Evolutionary conservation across 768 basidiomycete species (phyloP).

Genomic region (Terana coerulea): DNA sequence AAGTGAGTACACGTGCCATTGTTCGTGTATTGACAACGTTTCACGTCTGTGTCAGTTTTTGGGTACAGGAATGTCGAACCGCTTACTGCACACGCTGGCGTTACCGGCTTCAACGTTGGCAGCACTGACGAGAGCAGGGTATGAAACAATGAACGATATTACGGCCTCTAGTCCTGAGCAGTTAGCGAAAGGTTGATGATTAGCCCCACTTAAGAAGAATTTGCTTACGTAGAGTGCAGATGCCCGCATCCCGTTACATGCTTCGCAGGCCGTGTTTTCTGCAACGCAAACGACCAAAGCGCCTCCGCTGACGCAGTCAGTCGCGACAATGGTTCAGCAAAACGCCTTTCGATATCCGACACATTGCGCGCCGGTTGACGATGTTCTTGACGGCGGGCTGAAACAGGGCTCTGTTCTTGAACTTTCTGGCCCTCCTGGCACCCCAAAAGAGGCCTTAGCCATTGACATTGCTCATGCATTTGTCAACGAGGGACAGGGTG

Average conservation of each 20-base stretch:
- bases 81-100: slow-evolving; percentile 2
- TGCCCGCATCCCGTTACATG: slow-evolving; percentile 41
- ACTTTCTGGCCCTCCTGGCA: slow-evolving; percentile 74
- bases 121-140: slow-evolving; percentile 50
- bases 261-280: slow-evolving; percentile 44
- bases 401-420: slow-evolving; percentile 61
- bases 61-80: slow-evolving; percentile 1
- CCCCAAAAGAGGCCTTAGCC: slow-evolving; percentile 56
- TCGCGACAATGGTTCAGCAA: slow-evolving; percentile 38
- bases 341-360: slow-evolving; percentile 35
- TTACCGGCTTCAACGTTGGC: slow-evolving; percentile 26
- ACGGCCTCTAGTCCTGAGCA: slow-evolving; percentile 36
- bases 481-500: slow-evolving; percentile 42
- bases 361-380: slow-evolving; percentile 48
- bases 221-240: slow-evolving; percentile 34
- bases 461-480: slow-evolving; percentile 47
- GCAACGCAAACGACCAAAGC: slow-evolving; percentile 31
- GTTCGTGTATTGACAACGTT: no score
- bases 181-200: slow-evolving; percentile 45
- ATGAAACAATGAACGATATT: slow-evolving; percentile 55
- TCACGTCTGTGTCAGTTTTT: no score
- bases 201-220: background rate
- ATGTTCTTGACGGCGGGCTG: slow-evolving; percentile 61
- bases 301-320: slow-evolving; percentile 49
- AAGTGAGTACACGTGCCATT: no score